Conservation (phyloP, 441 rosid species). For the Eruca vesicaria region DNA sequence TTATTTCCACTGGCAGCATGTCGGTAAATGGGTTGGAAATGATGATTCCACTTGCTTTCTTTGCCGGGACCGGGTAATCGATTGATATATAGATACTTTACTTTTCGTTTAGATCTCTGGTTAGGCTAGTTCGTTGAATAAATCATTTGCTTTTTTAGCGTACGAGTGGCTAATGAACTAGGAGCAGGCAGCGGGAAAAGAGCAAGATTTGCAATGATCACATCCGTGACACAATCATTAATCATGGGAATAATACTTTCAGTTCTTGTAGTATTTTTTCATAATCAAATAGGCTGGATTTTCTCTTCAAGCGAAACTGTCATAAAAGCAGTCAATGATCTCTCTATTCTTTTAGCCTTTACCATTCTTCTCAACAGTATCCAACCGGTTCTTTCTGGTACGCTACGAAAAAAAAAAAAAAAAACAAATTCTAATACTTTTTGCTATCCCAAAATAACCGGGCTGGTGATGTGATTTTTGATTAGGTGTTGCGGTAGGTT, state of each 20-base stretch:
- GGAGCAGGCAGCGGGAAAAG: conserved; percentile 66
- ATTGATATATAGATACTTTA: background rate
- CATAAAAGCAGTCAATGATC: conserved; percentile 44
- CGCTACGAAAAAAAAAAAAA: background rate
- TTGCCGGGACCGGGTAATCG: conserved; percentile 57
- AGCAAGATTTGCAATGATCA: conserved; percentile 60
- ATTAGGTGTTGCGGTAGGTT: conserved; percentile 79
- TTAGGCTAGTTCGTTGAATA: background rate
- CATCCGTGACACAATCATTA: conserved; percentile 53
- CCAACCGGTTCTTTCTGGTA: conserved; percentile 80
- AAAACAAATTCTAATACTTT: background rate
- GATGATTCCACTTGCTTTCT: conserved; percentile 75
- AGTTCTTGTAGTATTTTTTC: conserved; percentile 41
- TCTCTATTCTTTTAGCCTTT: conserved; percentile 50
- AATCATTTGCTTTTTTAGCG: conserved; percentile 35
- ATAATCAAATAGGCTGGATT: conserved; percentile 46
- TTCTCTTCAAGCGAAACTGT: conserved; percentile 57
- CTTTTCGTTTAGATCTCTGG: background rate
- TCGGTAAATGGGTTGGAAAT: conserved; percentile 66
- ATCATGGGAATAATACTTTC: conserved; percentile 54
- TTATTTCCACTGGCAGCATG: conserved; percentile 45
- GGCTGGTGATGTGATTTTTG: background rate
- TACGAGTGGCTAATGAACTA: conserved; percentile 74
- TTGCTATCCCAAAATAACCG: background rate
- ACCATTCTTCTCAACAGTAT: conserved; percentile 74